phyloP scores from a whole-genome alignment of 257 asterid species.

The Avicennia marina region DNA sequence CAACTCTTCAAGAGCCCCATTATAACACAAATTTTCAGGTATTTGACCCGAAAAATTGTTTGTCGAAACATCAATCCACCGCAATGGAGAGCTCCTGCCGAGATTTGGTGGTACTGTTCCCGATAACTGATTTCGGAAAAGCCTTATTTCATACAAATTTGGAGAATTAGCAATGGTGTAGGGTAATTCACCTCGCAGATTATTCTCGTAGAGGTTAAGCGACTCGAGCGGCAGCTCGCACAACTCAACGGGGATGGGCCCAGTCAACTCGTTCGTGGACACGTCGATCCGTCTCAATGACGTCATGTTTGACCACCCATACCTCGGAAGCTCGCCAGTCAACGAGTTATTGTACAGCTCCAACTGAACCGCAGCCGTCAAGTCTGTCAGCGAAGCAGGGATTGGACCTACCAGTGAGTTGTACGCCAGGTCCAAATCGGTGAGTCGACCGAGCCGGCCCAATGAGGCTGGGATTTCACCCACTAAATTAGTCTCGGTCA shows the following conservation, averaged over 20 bases:
- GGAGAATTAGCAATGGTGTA: slow-evolving; percentile 62
- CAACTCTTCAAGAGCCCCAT: slow-evolving; percentile 62
- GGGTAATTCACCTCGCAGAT: slow-evolving; percentile 63
- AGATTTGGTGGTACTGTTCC: slow-evolving; percentile 65
- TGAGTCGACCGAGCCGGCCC: slow-evolving; percentile 55
- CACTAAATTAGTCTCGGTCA: slow-evolving; percentile 61
- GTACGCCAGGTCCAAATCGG: slow-evolving; percentile 81
- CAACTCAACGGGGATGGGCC: slow-evolving; percentile 72
- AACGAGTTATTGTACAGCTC: slow-evolving; percentile 91
- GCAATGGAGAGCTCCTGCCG: slow-evolving; percentile 65
- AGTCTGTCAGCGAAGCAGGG: slow-evolving; percentile 66
- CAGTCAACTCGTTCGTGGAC: slow-evolving; percentile 79
- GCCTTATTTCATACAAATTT: slow-evolving; percentile 77
- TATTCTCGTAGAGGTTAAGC: slow-evolving; percentile 78
- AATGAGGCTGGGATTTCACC: slow-evolving; percentile 83
- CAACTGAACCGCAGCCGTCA: slow-evolving; percentile 61
- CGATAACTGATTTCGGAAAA: slow-evolving; percentile 59
- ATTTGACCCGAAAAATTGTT: slow-evolving; percentile 66
- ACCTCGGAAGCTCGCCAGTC: slow-evolving; percentile 65
- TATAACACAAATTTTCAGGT: slow-evolving; percentile 56
- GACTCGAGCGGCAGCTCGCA: slow-evolving; percentile 89
- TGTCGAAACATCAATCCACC: slow-evolving; percentile 84
- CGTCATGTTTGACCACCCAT: slow-evolving; percentile 85
- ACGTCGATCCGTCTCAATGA: slow-evolving; percentile 73
- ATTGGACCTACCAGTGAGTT: slow-evolving; percentile 61